Evolutionary conservation across 495 filamentous ascomycete species (phyloP), one percentile per base, ranked within the genome.

Genomic region (Sabuloglossum arenarium): DNA sequence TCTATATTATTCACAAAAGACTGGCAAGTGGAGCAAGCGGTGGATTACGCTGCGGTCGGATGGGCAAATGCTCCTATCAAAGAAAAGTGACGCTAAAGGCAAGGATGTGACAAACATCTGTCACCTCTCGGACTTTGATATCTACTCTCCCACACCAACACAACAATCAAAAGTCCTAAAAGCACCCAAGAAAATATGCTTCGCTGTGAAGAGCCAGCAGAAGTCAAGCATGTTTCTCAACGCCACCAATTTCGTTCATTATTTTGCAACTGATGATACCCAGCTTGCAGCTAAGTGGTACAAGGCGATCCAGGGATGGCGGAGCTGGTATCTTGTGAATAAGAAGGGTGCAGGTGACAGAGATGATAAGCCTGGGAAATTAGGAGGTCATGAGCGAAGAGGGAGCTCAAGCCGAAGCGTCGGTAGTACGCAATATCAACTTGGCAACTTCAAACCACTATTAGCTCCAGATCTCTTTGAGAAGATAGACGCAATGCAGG

Each of bases 81-180:
- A 91, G 65, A 88, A 85, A 60, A 67, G 72, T 49, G 58, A 68
- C 10, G 73, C 67, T 9, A 64, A 67, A 9, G 75, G 80, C 42
- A 82, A 81, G 62, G 84, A 94, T 52, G 64, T 69, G 10, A 66
- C 72, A 0, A 83, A 78, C 58, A 71, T 91, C 30, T 96, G 93
- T 64, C 86, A 94, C 66, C 67, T 98, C 14, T 86, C 88, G 10
- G 91, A 96, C 65, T 98, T 90, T 61, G 91, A 98, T 61, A 84
- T 94, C 42, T 95, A 94, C 67, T 77, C 73, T 8, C 82, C 86
- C 10, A 82, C 76, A 3, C 72, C 79, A 39, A 74, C 76, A 14
- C 77, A 84, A 34, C 68, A 78, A 54, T 76, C 77, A 39, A 76
- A 80, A 56, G 72, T 66, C 16, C 68, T 89, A 56, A 84, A 78